phyloP scores from a whole-genome alignment of 2,329 filamentous ascomycete species.

The Chaetomiaceae sp. region DNA sequence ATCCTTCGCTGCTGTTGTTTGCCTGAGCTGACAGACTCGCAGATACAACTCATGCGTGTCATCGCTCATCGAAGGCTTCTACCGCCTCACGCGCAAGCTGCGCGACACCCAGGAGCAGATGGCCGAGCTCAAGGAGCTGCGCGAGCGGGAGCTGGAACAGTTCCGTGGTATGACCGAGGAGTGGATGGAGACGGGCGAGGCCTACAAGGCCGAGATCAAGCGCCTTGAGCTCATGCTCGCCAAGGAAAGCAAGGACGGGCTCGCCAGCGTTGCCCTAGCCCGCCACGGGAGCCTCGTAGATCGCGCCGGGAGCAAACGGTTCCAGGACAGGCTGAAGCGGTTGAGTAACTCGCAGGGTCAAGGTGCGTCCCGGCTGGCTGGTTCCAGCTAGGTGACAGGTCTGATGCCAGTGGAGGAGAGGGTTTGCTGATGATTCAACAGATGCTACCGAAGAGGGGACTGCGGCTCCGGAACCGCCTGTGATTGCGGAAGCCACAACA shows the following conservation, averaged over 20 bases:
- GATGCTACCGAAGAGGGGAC: not conserved
- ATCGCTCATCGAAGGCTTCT: slow-evolving; percentile 36
- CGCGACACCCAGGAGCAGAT: slow-evolving; percentile 22
- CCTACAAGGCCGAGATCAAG: slow-evolving; percentile 39
- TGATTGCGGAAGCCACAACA: not conserved
- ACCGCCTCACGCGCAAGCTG: slow-evolving; percentile 26
- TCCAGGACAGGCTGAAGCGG: slow-evolving; percentile 31
- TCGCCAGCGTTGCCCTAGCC: slow-evolving; percentile 43
- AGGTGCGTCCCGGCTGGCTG: not conserved
- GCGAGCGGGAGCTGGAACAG: slow-evolving; percentile 32
- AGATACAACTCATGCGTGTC: slow-evolving; percentile 42
- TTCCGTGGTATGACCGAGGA: slow-evolving; percentile 37
- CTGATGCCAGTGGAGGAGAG: no score
- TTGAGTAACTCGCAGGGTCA: slow-evolving; percentile 22
- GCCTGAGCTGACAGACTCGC: not conserved
- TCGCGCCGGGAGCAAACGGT: slow-evolving; percentile 32
- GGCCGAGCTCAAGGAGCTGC: slow-evolving; percentile 29
- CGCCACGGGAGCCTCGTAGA: slow-evolving; percentile 41
- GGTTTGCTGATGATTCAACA: not conserved
- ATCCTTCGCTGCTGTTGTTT: not conserved
- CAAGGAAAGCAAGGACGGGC: slow-evolving; percentile 34
- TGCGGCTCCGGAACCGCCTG: not conserved
- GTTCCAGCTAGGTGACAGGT: no score
- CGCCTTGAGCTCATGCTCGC: slow-evolving; percentile 37
- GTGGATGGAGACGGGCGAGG: slow-evolving; percentile 36